A percentile compares a stretch with the other conserved stretches of the same genome.
Evolutionary conservation across 768 basidiomycete species (phyloP).

Genomic region (Tremella fuciformis): DNA sequence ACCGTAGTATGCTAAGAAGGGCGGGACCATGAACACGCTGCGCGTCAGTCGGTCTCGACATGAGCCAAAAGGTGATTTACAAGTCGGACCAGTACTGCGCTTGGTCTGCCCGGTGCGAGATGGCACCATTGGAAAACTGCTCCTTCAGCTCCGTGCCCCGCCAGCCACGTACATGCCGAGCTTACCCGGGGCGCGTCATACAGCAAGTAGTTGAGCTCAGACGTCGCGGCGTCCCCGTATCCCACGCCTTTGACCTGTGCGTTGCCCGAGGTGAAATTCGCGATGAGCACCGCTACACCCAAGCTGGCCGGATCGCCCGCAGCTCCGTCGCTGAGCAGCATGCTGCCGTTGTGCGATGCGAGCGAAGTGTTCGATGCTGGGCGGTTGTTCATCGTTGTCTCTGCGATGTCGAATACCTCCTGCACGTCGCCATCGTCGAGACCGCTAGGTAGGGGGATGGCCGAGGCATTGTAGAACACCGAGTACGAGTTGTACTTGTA

Average conservation of each 20-base stretch:
- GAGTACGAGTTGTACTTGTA: constrained; percentile 41
- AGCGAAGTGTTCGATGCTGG: constrained; percentile 20
- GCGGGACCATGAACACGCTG: constrained; percentile 55
- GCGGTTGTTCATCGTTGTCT: constrained; percentile 42
- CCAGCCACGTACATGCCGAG: not conserved
- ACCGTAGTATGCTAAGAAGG: constrained; percentile 56
- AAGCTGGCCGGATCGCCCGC: constrained; percentile 51
- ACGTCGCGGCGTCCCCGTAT: constrained; percentile 41
- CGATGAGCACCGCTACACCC: constrained; percentile 40
- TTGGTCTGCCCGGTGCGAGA: constrained; percentile 53
- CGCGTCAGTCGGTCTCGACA: not conserved
- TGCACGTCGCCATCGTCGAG: constrained; percentile 26
- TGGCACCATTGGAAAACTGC: constrained; percentile 53
- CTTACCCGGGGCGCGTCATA: constrained; percentile 46
- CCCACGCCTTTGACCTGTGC: constrained; percentile 38
- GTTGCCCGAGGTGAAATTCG: constrained; percentile 30
- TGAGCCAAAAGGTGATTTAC: not conserved
- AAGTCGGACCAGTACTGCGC: constrained; percentile 51
- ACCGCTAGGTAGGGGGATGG: constrained; percentile 21
- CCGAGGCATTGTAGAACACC: constrained; percentile 33
- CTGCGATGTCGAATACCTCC: constrained; percentile 40
- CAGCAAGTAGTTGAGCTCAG: constrained; percentile 43
- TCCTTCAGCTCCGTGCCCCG: not conserved
- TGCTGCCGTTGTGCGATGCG: constrained; percentile 11
- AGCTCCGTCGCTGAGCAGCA: constrained; percentile 42